Percentiles rank a stretch among this genome's conserved stretches.
phyloP scores from a whole-genome alignment of 257 asterid genomes.

The Solanum sitiens region DNA sequence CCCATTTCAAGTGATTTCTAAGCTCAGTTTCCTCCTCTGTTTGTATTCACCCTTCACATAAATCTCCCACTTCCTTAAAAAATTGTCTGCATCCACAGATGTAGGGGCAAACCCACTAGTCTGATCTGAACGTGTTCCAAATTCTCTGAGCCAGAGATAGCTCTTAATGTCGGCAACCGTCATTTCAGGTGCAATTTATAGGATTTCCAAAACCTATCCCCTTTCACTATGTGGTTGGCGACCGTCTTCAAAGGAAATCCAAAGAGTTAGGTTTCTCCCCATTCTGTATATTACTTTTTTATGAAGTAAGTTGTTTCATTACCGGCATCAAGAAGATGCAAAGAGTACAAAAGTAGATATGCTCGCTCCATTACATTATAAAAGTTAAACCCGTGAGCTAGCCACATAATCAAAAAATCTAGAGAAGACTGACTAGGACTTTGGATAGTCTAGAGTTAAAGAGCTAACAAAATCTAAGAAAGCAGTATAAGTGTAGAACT shows the following conservation, averaged over 20 bases:
- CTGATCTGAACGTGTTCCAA: not conserved
- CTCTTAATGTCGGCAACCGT: not conserved
- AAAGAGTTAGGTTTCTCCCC: not conserved
- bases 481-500: too few species aligned
- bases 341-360: too few species aligned
- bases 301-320: too few species aligned
- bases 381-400: too few species aligned
- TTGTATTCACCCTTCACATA: not conserved
- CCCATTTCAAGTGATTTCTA: not conserved
- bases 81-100: not conserved
- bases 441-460: too few species aligned
- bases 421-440: too few species aligned
- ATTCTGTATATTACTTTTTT: not conserved
- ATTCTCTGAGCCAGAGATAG: not conserved
- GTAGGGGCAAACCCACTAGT: not conserved
- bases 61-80: not conserved
- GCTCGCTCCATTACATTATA: too few species aligned
- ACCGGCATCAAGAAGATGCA: too few species aligned
- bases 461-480: too few species aligned
- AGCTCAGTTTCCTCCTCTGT: not conserved
- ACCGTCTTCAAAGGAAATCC: not conserved
- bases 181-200: not conserved
- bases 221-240: not conserved
- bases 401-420: too few species aligned
- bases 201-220: not conserved